Base-by-base conservation (phyloP, 768 basidiomycete genomes). In the Hemileccinum rubropunctum region DNA sequence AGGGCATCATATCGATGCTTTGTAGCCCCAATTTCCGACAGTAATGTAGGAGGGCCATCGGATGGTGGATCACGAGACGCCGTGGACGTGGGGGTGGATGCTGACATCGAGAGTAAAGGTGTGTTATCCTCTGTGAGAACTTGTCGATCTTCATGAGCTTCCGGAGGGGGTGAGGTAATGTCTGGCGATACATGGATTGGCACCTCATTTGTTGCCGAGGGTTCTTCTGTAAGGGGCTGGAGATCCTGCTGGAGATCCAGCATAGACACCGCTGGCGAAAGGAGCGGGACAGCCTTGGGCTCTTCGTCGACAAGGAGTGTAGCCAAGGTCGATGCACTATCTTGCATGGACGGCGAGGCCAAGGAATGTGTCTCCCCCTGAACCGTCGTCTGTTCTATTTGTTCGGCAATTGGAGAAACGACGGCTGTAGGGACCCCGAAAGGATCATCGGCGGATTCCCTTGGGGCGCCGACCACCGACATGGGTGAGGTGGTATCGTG, bases 1-100 rank as follows among this genome's bases (percentile, higher is more conserved):
- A 88, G 64, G 14, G 71, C 63, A 39, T 83, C 80, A 57, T 88
- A 88, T 6, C 86, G 80, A 34, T 73, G 69, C 47, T 70, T 73
- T 13, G 77, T 73, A 17, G 63, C 57, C 0, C 54, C 59, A 1
- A 88, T 73, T 11, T 76, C 73, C 0, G 66, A 61, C 6, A 88
- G 68, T 10, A 86, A 71, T 68, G 68, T 46, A 70, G 41, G n/a
- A 15, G 3, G 26, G 6, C 27, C 6, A 17, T 50, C 37, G 0
- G 52, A 26, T 7, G 43, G 35, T 18, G 27, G 33, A 32, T 30
- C 1, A 18, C 12, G 32, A 6, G 50, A 17, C 18, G 21, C 15
- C 20, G 7, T 33, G 34, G n/a, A n/a, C n/a, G n/a, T n/a, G n/a
- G n/a, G n/a, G n/a, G n/a, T n/a, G n/a, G n/a, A n/a, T 1, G 13